These are phyloP conservation scores for Colletotrichum neosansevieriae DNA, from an alignment of 2,329 filamentous ascomycete species.

Conservation along the genomic window DNA sequence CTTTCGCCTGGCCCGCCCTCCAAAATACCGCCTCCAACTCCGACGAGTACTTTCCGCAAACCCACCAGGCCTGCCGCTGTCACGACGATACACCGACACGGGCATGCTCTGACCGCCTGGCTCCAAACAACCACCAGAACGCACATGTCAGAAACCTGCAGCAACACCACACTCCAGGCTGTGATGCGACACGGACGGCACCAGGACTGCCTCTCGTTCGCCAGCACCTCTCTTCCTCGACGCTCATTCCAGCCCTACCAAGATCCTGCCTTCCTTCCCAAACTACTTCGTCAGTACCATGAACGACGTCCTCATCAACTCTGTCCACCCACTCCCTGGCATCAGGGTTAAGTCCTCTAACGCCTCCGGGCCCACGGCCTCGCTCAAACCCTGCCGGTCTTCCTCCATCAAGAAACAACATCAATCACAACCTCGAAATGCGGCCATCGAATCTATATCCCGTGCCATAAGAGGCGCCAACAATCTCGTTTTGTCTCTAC, in stretches of 20 bases:
- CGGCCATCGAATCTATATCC: constrained; percentile 42
- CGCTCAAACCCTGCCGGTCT: constrained; percentile 30
- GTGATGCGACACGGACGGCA: constrained; percentile 38
- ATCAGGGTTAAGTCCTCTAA: constrained; percentile 29
- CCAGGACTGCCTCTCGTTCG: constrained; percentile 25
- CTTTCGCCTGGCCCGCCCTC: not conserved
- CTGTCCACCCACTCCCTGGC: constrained; percentile 32
- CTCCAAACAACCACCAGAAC: constrained; percentile 10
- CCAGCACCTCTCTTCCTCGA: constrained; percentile 3
- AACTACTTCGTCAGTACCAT: constrained; percentile 20
- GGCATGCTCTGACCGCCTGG: constrained; percentile 34
- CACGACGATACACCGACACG: constrained; percentile 28
- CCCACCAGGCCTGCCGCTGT: constrained; percentile 2
- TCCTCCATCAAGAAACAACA: constrained; percentile 34
- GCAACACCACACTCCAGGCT: constrained; percentile 20
- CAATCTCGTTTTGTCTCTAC: constrained; percentile 58
- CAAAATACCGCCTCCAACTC: not conserved
- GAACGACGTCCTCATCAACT: constrained; percentile 41
- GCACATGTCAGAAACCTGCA: constrained; percentile 35
- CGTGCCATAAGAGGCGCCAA: constrained; percentile 55
- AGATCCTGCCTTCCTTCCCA: not conserved
- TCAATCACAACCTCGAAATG: constrained; percentile 16
- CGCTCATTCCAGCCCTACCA: not conserved
- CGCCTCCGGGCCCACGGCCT: constrained; percentile 1
- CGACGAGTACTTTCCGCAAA: not conserved